Evolutionary conservation across 148 eudicot genomes (phyloP).

Genomic region (Rhododendron mucronatum): DNA sequence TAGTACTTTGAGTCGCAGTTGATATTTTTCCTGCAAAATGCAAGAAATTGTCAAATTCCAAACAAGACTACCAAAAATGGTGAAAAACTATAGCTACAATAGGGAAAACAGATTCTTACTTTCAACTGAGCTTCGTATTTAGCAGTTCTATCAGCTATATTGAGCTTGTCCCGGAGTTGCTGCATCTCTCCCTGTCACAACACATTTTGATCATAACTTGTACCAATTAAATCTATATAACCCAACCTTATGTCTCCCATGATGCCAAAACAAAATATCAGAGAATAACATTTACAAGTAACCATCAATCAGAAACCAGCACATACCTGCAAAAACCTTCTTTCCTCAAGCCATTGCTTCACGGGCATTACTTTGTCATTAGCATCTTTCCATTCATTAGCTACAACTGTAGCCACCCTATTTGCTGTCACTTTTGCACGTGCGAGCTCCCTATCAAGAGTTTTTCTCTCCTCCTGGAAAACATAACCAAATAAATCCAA

Average conservation of each 20-base stretch:
- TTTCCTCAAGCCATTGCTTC: conserved; percentile 78
- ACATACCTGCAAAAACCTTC: conserved; percentile 66
- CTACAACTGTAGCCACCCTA: conserved; percentile 75
- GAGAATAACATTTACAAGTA: not conserved
- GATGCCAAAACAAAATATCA: not conserved
- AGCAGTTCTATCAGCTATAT: conserved; percentile 55
- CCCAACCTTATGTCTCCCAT: not conserved
- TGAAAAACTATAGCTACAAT: conserved; percentile 3
- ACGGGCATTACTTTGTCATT: conserved; percentile 86
- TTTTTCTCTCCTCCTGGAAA: conserved; percentile 67
- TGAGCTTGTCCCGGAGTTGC: conserved; percentile 65
- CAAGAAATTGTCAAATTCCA: not conserved
- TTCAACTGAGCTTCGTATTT: conserved; percentile 68
- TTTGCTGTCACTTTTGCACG: conserved; percentile 78
- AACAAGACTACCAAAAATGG: not conserved
- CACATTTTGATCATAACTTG: conserved; percentile 6
- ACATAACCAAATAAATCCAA: not conserved
- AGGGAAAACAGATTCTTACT: conserved; percentile 25
- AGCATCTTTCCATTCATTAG: conserved; percentile 81
- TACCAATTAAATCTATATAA: not conserved
- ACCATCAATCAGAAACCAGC: not conserved
- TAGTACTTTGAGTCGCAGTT: conserved; percentile 53
- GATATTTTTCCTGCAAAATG: conserved; percentile 54
- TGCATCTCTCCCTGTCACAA: conserved; percentile 65
- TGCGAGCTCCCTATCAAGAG: conserved; percentile 75